Evolutionary conservation across 768 basidiomycete genomes (phyloP), one percentile per base, ranked within the genome.

Genomic region (Leccinellum albellum): DNA sequence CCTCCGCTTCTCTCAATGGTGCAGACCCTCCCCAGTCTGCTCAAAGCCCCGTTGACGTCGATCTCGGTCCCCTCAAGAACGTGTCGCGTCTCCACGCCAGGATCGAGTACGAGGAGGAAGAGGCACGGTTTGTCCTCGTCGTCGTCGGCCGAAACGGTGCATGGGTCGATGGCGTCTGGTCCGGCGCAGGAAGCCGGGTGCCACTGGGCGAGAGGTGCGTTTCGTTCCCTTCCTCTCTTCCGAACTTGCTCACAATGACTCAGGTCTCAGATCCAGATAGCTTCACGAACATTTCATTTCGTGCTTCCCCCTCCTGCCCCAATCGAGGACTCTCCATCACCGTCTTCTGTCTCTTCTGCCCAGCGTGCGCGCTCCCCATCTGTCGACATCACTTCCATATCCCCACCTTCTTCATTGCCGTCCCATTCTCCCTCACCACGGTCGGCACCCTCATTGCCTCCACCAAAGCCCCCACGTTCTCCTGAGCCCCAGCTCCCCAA

Each of bases 101-200:
- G 78, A 94, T 98, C 64, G 92, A 91, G 71, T 97, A 91, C 67
- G 92, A 95, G 77, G 87, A 90, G 70, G 88, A 91, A 8, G 87
- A 88, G 60, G 90, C 91, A 60, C 85, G 88, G 52, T 97, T 95
- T 70, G 86, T 91, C 15, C 82, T 99, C 33, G 85, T 86, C 58
- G 95, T 99, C 35, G 81, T 92, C 35, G 97, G 97, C n/a, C 80
- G 97, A 57, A 98, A 99, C 66, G 97, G 97, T 13, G 94, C 94
- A 17, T 98, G 95, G 89, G 94, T 99, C 5, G 94, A 98, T 62
- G 95, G 94, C 29, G 85, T 91, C n/a, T 99, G 95, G 91, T 87
- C 86, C 50, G 89, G 88, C 12, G 87, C 90, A 61, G 93, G 95
- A 15, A 88, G 89, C 58, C 84, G 86, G 58, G 89, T 94, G n/a